Evolutionary conservation across 1,284 basidiomycete species (phyloP).

Genomic region (Volvariella volvacea): DNA sequence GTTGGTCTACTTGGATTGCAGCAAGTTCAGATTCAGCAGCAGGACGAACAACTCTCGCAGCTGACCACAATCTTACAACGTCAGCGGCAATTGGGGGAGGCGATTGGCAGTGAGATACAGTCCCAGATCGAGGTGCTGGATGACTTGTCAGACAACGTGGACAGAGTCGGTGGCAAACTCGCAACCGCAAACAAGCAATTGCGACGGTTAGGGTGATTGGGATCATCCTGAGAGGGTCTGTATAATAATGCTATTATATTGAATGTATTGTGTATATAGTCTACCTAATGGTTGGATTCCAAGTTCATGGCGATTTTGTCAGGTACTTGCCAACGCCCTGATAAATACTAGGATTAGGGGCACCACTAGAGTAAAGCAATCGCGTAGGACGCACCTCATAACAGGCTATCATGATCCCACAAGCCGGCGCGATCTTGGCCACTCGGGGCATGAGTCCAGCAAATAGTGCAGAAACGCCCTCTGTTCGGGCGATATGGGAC

Average conservation of each 20-base stretch:
- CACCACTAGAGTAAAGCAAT: too few species aligned
- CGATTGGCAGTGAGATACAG: conserved; percentile 80
- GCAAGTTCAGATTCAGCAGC: conserved; percentile 71
- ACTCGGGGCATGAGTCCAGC: conserved; percentile 85
- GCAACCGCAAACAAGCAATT: conserved; percentile 75
- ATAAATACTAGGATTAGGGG: conserved; percentile 9
- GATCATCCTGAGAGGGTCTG: background rate
- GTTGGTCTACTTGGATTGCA: conserved; percentile 78
- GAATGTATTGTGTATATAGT: conserved; percentile 1
- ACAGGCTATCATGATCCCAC: conserved; percentile 95
- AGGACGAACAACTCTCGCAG: conserved; percentile 77
- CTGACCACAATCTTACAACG: conserved; percentile 80
- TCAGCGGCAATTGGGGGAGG: conserved; percentile 83
- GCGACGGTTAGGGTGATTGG: conserved; percentile 51
- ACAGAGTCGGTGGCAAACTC: conserved; percentile 70
- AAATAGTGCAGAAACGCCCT: conserved; percentile 78
- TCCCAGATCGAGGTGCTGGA: conserved; percentile 87
- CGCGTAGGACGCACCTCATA: conserved; percentile 64
- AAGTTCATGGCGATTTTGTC: conserved; percentile 7
- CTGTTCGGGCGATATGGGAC: conserved; percentile 65
- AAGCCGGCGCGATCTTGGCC: conserved; percentile 97
- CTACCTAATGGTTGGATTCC: too few species aligned
- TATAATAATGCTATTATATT: conserved; percentile 10
- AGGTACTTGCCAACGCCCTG: conserved; percentile 47
- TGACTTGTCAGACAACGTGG: conserved; percentile 69